phyloP scores from a whole-genome alignment of 2,329 filamentous ascomycete species.

The Aspergillus sp. region DNA sequence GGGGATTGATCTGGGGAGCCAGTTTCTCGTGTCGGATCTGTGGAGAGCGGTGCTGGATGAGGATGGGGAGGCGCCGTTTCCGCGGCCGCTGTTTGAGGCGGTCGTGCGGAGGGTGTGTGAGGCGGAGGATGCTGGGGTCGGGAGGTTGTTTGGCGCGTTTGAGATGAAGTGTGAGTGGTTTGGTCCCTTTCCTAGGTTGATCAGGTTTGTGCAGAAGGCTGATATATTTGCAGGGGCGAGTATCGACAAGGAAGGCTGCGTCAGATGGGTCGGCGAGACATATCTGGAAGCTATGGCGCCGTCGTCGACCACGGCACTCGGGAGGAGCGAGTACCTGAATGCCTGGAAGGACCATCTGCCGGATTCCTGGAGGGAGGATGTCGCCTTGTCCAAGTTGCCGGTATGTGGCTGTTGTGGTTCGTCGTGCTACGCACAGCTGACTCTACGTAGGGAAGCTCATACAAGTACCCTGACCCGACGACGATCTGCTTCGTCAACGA shows the following conservation, averaged over 20 bases:
- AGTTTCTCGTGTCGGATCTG: conserved; percentile 41
- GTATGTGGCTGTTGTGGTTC: conserved; percentile 18
- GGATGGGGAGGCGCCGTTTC: conserved; percentile 31
- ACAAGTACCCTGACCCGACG: conserved; percentile 34
- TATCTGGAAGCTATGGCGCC: conserved; percentile 40
- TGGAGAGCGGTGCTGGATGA: conserved; percentile 42
- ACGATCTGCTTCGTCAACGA: conserved; percentile 36
- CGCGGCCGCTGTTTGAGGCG: conserved; percentile 37
- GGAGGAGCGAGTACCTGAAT: conserved; percentile 34
- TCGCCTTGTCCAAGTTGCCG: conserved; percentile 31
- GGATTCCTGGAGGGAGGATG: conserved; percentile 42
- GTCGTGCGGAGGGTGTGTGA: conserved; percentile 36
- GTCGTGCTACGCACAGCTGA: not conserved
- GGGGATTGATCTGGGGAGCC: conserved; percentile 39
- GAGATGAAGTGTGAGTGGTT: conserved; percentile 39
- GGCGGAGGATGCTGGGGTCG: conserved; percentile 12
- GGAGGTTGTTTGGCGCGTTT: conserved; percentile 17
- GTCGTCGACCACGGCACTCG: conserved; percentile 26
- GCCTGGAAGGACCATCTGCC: conserved; percentile 44
- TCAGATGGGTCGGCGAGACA: conserved; percentile 39
- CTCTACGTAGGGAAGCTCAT: conserved; percentile 28
- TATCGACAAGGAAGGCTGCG: conserved; percentile 34
- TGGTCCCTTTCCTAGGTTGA: not conserved
- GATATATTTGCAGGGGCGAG: conserved; percentile 34
- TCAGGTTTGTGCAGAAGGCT: conserved; percentile 1